A percentile compares a stretch with the other conserved stretches of the same genome.
Evolutionary conservation across 2,329 filamentous ascomycete genomes (phyloP).

Genomic region (Aspergillus pseudotamarii): DNA sequence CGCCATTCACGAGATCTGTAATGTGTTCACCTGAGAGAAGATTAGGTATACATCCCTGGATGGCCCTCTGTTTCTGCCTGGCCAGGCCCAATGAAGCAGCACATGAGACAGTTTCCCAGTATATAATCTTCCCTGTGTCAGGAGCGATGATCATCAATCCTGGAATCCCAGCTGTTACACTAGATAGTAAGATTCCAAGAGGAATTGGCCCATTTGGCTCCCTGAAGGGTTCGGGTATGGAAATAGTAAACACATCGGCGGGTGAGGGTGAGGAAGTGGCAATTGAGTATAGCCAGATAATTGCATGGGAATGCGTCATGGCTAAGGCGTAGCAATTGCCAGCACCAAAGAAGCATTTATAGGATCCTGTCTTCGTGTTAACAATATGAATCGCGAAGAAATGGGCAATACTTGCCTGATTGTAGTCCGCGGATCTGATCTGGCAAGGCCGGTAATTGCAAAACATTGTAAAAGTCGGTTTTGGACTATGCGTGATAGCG

Average conservation of each 20-base stretch:
- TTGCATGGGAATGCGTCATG: slow-evolving; percentile 77
- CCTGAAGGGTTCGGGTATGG: slow-evolving; percentile 73
- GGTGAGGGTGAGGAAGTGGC: slow-evolving; percentile 31
- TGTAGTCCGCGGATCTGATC: slow-evolving; percentile 71
- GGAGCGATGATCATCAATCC: slow-evolving; percentile 87
- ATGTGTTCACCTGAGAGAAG: slow-evolving; percentile 79
- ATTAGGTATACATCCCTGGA: slow-evolving; percentile 73
- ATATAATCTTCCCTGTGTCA: slow-evolving; percentile 79
- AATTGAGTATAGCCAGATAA: slow-evolving; percentile 84
- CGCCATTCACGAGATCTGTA: slow-evolving; percentile 76
- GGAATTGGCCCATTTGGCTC: slow-evolving; percentile 72
- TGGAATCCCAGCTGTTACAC: slow-evolving; percentile 76
- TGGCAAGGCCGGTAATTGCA: slow-evolving; percentile 80
- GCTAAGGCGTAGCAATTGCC: slow-evolving; percentile 74
- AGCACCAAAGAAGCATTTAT: slow-evolving; percentile 67
- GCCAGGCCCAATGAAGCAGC: slow-evolving; percentile 83
- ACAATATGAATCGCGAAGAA: slow-evolving; percentile 11
- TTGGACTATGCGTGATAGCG: slow-evolving; percentile 62
- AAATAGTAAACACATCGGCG: slow-evolving; percentile 74
- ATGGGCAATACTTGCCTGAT: slow-evolving; percentile 57
- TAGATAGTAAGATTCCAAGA: slow-evolving; percentile 78
- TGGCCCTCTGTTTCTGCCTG: slow-evolving; percentile 76
- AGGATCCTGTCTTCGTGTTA: slow-evolving; percentile 53
- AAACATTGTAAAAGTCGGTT: slow-evolving; percentile 82
- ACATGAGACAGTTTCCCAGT: slow-evolving; percentile 93